Percentiles rank a stretch among this genome's conserved stretches.
Conservation (phyloP, 257 asterid genomes). For the Ocimum tenuiflorum region DNA sequence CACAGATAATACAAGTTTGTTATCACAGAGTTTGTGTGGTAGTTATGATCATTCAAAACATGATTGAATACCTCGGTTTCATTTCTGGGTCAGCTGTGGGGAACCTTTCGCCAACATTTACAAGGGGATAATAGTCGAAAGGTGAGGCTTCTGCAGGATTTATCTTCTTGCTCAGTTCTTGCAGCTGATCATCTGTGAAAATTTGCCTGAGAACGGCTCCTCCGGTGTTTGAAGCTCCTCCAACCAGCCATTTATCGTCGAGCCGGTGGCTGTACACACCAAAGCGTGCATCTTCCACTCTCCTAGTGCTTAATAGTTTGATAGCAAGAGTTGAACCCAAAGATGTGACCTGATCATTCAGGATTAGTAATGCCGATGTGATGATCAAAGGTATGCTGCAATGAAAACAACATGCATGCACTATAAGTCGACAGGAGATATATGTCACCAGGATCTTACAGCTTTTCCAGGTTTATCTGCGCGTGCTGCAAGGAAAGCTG, state of each 20-base stretch:
- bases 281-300: conserved; percentile 86
- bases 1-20: conserved; percentile 35
- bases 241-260: conserved; percentile 91
- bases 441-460: conserved; percentile 35
- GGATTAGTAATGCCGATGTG: too few species aligned
- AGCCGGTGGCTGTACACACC: conserved; percentile 95
- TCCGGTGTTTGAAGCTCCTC: conserved; percentile 98
- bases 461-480: conserved; percentile 83
- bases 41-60: neutral
- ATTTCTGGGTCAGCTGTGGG: conserved; percentile 71
- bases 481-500: conserved; percentile 91
- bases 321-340: conserved; percentile 94
- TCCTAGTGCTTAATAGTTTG: conserved; percentile 72
- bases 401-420: neutral
- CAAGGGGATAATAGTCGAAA: conserved; percentile 79
- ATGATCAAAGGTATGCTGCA: neutral
- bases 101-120: conserved; percentile 70
- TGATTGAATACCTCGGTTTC: conserved; percentile 62
- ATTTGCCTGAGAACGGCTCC: conserved; percentile 83
- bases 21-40: too few species aligned
- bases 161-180: conserved; percentile 61
- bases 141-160: conserved; percentile 57
- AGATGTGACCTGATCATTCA: conserved; percentile 61
- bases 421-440: neutral
- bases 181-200: conserved; percentile 66